Evolutionary conservation across 1,284 basidiomycete species (phyloP), one percentile per base, ranked within the genome.

Genomic region (Cryptococcus jaspeensis): DNA sequence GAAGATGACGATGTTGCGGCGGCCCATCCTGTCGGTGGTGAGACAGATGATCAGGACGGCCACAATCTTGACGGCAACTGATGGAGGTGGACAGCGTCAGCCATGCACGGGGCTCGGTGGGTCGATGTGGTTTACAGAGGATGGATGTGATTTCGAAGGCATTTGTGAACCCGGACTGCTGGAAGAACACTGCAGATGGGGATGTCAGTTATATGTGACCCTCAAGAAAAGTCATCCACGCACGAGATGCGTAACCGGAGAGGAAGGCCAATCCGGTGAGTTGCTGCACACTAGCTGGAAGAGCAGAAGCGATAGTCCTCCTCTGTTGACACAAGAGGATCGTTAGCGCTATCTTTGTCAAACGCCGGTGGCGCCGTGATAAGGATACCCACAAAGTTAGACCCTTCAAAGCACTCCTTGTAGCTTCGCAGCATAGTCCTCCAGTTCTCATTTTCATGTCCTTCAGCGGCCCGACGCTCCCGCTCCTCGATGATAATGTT

Each of bases 191-290:
- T 32, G 28, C 7, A 5, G 20, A 15, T 12, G 28, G 6, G 7
- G 36, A 32, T 47, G 20, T 36, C 23, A 45, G 41, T 45, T 22
- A 7, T 6, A 15, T 45, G 15, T 23, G n/a, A n/a, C n/a, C n/a
- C n/a, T n/a, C n/a, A n/a, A n/a, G n/a, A n/a, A n/a, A n/a, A n/a
- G n/a, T n/a, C n/a, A n/a, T n/a, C 18, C 15, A 42, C 20, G 22
- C 28, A 32, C 28, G 39, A 3, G 52, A 53, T 16, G 42, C 32
- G 42, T 60, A 60, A n/a, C 23, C 47, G 36, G 20, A 28, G 39
- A 60, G 51, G 52, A 61, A 55, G 20, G 56, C 18, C 8, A 61
- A 25, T 25, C 59, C 59, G 13, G 53, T 55, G 11, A 61, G 37
- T 38, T 61, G 59, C 48, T 58, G 56, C 1, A 25, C 15, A 37